Evolutionary conservation across 768 basidiomycete genomes (phyloP), one percentile per base, ranked within the genome.

Genomic region (Clitopilus hobsonii): DNA sequence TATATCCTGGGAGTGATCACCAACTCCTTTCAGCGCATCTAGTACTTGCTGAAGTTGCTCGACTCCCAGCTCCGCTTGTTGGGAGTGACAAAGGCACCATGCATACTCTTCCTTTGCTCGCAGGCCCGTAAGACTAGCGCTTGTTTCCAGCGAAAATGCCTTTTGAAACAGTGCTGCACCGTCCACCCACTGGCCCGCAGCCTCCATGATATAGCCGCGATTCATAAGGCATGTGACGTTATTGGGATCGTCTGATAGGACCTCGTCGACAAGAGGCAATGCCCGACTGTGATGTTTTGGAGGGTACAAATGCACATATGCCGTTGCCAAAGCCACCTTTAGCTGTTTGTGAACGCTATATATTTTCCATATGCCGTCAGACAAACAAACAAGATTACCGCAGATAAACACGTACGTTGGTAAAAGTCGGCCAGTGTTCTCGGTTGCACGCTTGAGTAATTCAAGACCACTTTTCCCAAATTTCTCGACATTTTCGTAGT

Each of bases 271-370:
- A 8, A 97, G 77, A 16, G 78, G 72, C 23, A 87, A 72, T 1
- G 97, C 96, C 51, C 87, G 84, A 10, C 73, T 61, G 65, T 98
- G 96, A 61, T 98, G 88, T 62, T 94, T 94, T 0, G 96, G 96
- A 25, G 95, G 85, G 67, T 83, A 91, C 49, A 89, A 76, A 63
- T 97, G 88, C 3, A 93, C 89, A 14, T 97, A 77, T 4, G 91
- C 84, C 0, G 84, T 86, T 1, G 85, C 88, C 11, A 96, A 77
- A 4, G 77, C 75, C 10, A 85, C 77, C 56, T 93, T 85, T 64
- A 97, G 82, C 2, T 84, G 84, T 49, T 81, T 80, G 47, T 76
- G 76, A 11, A 79, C 79, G 94, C 54, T n/a, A 53, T 27, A 23
- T 22, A 38, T 6, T 26, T 27, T n/a, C n/a, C n/a, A n/a, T n/a